Conservation (phyloP, 352 stramenopile genomes). For the Globisporangium okanoganense region DNA sequence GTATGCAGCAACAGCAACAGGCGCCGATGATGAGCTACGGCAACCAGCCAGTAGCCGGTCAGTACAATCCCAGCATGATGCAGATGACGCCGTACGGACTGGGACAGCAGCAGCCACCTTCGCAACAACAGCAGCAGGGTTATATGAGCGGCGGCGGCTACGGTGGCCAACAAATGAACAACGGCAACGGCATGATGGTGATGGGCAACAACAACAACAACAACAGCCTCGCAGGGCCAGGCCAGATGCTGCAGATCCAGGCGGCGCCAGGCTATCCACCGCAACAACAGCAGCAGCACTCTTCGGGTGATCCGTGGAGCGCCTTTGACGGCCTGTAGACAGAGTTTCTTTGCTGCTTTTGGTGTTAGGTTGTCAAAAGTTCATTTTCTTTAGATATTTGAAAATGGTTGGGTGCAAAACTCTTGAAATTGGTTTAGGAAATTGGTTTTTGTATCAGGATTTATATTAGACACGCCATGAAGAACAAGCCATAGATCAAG, state of each 20-base stretch:
- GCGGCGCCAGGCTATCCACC: conserved; percentile 37
- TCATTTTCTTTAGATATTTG: conserved; percentile 1
- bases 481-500: no score
- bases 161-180: conserved; percentile 16
- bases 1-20: conserved; percentile 12
- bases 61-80: conserved; percentile 64
- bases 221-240: conserved; percentile 46
- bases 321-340: conserved; percentile 72
- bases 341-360: not conserved
- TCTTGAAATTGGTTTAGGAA: not conserved
- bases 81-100: conserved; percentile 80
- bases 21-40: conserved; percentile 24
- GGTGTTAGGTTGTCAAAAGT: not conserved
- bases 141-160: conserved; percentile 43
- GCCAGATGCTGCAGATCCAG: conserved; percentile 73
- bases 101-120: conserved; percentile 16
- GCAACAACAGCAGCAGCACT: conserved; percentile 37
- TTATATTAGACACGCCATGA: not conserved
- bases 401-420: conserved; percentile 2
- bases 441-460: not conserved
- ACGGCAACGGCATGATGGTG: conserved; percentile 19
- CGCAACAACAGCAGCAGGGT: conserved; percentile 35
- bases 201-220: conserved; percentile 25
- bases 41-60: conserved; percentile 19
- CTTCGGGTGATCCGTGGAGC: conserved; percentile 63